Evolutionary conservation across 352 stramenopile species (phyloP).

Genomic region (Phytophthora pluvialis): DNA sequence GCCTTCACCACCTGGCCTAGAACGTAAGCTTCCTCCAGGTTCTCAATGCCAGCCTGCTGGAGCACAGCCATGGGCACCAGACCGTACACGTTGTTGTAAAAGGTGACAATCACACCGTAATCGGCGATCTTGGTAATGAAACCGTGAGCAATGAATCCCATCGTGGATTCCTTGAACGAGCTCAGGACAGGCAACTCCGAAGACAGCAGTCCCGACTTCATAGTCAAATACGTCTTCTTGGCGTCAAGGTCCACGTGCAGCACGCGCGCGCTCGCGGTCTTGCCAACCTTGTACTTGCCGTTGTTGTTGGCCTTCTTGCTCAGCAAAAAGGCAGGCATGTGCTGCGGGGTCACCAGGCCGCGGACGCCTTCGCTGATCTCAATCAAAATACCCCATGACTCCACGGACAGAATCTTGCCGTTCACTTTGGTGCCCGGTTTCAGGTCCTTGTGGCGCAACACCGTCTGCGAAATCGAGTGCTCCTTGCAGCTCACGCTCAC

Average conservation of each 20-base stretch:
- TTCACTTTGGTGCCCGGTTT: conserved; percentile 72
- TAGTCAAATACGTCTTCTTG: conserved; percentile 94
- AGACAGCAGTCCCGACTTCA: conserved; percentile 85
- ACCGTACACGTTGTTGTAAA: conserved; percentile 96
- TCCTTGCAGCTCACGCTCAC: conserved; percentile 87
- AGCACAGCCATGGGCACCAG: conserved; percentile 90
- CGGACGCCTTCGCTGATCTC: conserved; percentile 88
- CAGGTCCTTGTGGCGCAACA: conserved; percentile 86
- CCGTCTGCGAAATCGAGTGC: conserved; percentile 73
- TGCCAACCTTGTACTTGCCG: conserved; percentile 83
- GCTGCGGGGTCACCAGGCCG: conserved; percentile 72
- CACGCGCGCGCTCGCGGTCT: conserved; percentile 80
- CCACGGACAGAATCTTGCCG: conserved; percentile 83
- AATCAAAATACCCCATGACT: conserved; percentile 85
- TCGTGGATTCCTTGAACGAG: conserved; percentile 73
- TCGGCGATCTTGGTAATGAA: conserved; percentile 96
- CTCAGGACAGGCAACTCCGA: conserved; percentile 83
- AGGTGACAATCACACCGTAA: conserved; percentile 94
- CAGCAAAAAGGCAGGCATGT: conserved; percentile 79
- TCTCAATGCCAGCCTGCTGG: conserved; percentile 78
- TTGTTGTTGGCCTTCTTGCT: conserved; percentile 68
- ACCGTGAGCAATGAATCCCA: conserved; percentile 81
- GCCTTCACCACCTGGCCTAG: conserved; percentile 89
- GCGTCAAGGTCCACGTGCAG: conserved; percentile 84
- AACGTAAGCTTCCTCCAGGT: conserved; percentile 87